Evolutionary conservation across 306 rosid genomes (phyloP), one percentile per base, ranked within the genome.

Genomic region (Rubus parviflorus): DNA sequence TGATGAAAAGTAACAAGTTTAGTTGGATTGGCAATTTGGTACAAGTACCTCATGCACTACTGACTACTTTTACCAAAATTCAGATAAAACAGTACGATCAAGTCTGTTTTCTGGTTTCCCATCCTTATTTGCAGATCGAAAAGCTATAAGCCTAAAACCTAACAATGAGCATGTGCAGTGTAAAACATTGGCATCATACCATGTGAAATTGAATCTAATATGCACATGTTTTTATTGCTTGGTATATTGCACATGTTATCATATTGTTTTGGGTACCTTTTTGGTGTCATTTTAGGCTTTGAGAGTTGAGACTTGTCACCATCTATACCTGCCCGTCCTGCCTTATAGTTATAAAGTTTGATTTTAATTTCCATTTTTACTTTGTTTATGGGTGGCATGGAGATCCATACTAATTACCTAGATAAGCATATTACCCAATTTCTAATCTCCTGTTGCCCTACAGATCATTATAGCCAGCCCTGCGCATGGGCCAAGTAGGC

Each of bases 181-280:
- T 42, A 67, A 64, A 10, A 64, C 22, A 41, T 62, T 42, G 84
- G 84, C 68, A 62, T 9, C 62, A 48, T n/a, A n/a, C 56, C 74
- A 65, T 73, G 78, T 79, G 74, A 43, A 8, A 23, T 45, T 4
- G 68, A 15, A 30, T 40, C 68, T 37, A 7, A 64, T 38, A 64
- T 40, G 42, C 42, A 40, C 47, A 64, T 46, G 70, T 64, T 64
- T 64, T 37, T 3, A 20, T 64, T 64, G 70, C 70, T 38, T 17
- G 68, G 0, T 61, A 7, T 14, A 8, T 30, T 42, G 64, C 75
- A 74, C 75, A 75, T 46, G 78, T 30, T 80, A 41, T 65, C 83
- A 22, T 37, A 46, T 14, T 58, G 54, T 8, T 54, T 35, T 25
- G 35, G 74, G 58, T 63, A 8, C 4, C 37, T 17, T 53, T 25